phyloP scores from a whole-genome alignment of 2,329 filamentous ascomycete genomes.

The Ophiostoma perfectum region DNA sequence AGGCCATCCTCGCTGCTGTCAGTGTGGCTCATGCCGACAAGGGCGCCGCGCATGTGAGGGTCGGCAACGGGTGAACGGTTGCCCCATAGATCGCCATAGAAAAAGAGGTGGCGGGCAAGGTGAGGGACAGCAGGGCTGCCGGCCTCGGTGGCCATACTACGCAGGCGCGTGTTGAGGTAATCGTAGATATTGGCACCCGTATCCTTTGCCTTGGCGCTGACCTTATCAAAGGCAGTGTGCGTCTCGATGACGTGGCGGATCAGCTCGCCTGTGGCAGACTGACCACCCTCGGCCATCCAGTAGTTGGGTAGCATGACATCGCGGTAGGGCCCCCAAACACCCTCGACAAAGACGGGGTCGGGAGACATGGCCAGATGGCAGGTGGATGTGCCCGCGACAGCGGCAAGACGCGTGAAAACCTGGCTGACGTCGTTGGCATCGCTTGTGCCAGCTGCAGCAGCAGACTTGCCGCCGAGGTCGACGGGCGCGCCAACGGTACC shows the following conservation, averaged over 20 bases:
- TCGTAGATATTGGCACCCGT: conserved; percentile 90
- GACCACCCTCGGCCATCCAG: conserved; percentile 97
- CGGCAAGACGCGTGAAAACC: conserved; percentile 86
- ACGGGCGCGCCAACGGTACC: conserved; percentile 98
- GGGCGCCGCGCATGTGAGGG: conserved; percentile 82
- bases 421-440: conserved; percentile 88
- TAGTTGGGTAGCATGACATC: conserved; percentile 87
- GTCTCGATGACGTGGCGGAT: conserved; percentile 93
- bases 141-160: conserved; percentile 63
- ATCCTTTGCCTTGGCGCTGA: conserved; percentile 64
- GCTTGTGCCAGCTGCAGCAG: conserved; percentile 64
- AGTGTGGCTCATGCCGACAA: conserved; percentile 72
- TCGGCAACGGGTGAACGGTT: conserved; percentile 94
- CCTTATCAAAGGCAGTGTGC: conserved; percentile 82
- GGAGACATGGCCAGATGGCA: conserved; percentile 96
- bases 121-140: conserved; percentile 74
- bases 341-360: conserved; percentile 86
- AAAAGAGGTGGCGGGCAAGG: conserved; percentile 90
- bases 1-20: conserved; percentile 82
- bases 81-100: conserved; percentile 96
- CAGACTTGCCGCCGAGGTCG: conserved; percentile 57
- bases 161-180: conserved; percentile 83
- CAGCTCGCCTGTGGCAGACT: conserved; percentile 92
- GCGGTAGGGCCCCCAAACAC: conserved; percentile 95
- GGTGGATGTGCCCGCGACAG: conserved; percentile 93